Evolutionary conservation across 2,329 filamentous ascomycete genomes (phyloP), one percentile per base, ranked within the genome.

Genomic region (Davidsoniella neocaledoniae): DNA sequence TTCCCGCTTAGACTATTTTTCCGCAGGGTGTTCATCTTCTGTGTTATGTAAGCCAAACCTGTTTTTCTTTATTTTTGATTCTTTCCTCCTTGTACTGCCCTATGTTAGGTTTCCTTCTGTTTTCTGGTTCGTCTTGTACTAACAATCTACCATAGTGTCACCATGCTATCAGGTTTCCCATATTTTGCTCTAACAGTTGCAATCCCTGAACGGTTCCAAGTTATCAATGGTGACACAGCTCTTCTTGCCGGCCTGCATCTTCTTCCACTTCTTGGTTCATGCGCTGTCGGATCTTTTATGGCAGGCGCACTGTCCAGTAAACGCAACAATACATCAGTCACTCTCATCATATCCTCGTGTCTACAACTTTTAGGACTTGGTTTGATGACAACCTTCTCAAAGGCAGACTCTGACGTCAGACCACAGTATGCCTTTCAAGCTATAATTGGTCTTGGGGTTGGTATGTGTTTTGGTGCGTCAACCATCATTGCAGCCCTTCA

Each of bases 141-240:
- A 49, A 49, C 17, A 47, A 5, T 7, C 21, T 26, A 49, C n/a
- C 25, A 4, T 3, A 76, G 73, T 14, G 68, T 72, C 23, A 77
- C 74, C 2, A 61, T 79, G 14, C 64, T 79, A 16, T 71, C 71
- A 0, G 76, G 76, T 2, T 76, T 74, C 47, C 65, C 71, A 0
- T 79, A 77, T 53, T 70, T 80, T 19, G 64, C 72, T 4, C 65
- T 77, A n/a, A 69, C 74, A 10, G 70, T 79, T 50, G 68, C 71
- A 29, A 67, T 81, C 4, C 76, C 77, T 0, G 73, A 80, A 55
- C 64, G 74, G 5, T 75, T 78, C 46, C 76, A 80, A 53, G 71
- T 79, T 37, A 69, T 78, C 48, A 72, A 77, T 54, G 64, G 63
- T 5, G 67, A 77, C 45, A 67, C 62, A 29, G 66, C 72, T 0